Base-by-base conservation (phyloP, 371 early-diverging fungal species). In the Rhizopus stolonifer region DNA sequence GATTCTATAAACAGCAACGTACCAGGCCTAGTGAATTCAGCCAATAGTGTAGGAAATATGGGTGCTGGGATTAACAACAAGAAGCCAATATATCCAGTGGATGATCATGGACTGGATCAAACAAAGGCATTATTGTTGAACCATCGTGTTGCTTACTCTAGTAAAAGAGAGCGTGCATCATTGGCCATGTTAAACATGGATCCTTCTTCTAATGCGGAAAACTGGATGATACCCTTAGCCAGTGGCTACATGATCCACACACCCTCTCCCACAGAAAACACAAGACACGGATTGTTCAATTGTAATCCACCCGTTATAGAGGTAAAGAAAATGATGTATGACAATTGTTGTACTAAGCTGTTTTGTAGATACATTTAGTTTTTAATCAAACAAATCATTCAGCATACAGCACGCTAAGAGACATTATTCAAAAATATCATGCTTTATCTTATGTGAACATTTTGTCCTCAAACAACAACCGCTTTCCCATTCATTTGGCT, bases 201-300 rank as follows among this genome's bases (percentile, higher is more conserved):
- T 36, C 47, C 56, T 7, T 44, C 63, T 44, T 56, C 61, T n/a
- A 61, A 63, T 40, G 58, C 55, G 38, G 69, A 71, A 39, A 58
- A 43, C 39, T 79, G 80, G 73, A 79, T 84, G 64, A 59, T 84
- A 33, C 84, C 84, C 17, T 65, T 84, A 43, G 74, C 84, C 3
- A 81, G 71, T 34, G 84, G 82, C 3, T 84, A 84, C 49, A 52
- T 82, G 65, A 74, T 79, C n/a, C 78, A 79, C 14, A 49, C 61
- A 21, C 58, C 66, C 1, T 54, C 58, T 25, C 65, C 70, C 42
- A 71, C 65, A 43, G 58, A 65, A 38, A 63, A 72, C 22, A 67
- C 74, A 17, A 65, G 65, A 36, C 65, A 64, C 14, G 82, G 77
- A 46, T 66, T 72, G 32, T 79, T 75, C 17, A 57, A 67, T 4